These are phyloP conservation scores for Geoglossum glabrum DNA, from an alignment of 495 filamentous ascomycete genomes.

Conservation along the genomic window DNA sequence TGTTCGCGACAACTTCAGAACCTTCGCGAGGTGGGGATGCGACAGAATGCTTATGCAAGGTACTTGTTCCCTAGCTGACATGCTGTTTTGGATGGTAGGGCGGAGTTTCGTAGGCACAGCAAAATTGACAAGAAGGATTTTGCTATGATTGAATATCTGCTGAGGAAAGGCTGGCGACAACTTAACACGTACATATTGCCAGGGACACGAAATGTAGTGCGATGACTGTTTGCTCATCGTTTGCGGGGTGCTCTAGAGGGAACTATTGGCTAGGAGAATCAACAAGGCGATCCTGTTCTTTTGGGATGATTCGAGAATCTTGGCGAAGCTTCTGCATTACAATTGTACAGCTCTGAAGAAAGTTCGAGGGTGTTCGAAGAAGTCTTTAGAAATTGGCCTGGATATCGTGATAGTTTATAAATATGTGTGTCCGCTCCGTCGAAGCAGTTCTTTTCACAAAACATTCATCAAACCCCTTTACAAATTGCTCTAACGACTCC, in stretches of 20 bases:
- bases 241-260: too few relatives aligned
- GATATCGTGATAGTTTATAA: too few relatives aligned
- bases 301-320: too few relatives aligned
- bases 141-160: conserved; percentile 63
- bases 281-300: too few relatives aligned
- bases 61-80: background rate
- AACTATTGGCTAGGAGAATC: too few relatives aligned
- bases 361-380: too few relatives aligned
- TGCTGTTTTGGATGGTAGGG: conserved; percentile 21
- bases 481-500: too few relatives aligned
- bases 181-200: conserved; percentile 68
- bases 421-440: too few relatives aligned
- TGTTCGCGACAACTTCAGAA: conserved; percentile 30
- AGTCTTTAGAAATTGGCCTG: too few relatives aligned
- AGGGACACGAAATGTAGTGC: conserved; percentile 59
- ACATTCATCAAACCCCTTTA: background rate
- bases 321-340: too few relatives aligned
- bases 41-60: background rate
- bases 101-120: conserved; percentile 56
- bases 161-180: conserved; percentile 69
- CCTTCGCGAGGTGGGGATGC: conserved; percentile 31
- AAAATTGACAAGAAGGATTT: conserved; percentile 74
- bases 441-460: background rate
- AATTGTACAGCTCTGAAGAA: too few relatives aligned
- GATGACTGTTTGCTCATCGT: too few relatives aligned